phyloP scores from a whole-genome alignment of 768 basidiomycete species.

The Termitomyces sp. region DNA sequence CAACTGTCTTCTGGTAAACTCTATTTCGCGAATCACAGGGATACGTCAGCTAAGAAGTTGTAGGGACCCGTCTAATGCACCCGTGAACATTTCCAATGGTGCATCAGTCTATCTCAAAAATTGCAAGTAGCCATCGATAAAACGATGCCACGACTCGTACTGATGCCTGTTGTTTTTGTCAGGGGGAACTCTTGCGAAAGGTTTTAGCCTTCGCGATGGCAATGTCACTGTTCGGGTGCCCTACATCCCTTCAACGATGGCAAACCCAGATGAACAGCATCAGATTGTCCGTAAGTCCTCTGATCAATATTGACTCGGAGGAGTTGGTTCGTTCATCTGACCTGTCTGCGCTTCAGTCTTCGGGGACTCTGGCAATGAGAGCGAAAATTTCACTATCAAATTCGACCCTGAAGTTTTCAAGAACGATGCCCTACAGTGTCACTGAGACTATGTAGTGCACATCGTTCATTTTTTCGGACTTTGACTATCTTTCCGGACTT shows the following conservation, averaged over 20 bases:
- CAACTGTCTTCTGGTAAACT: constrained; percentile 27
- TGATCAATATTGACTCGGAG: too few species aligned
- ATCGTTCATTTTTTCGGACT: background rate
- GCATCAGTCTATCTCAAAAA: constrained; percentile 26
- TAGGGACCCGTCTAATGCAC: constrained; percentile 39
- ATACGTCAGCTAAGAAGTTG: background rate
- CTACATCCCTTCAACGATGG: constrained; percentile 23
- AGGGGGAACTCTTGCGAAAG: constrained; percentile 29
- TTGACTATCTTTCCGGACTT: background rate
- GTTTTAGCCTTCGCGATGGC: constrained; percentile 34
- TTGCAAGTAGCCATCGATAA: constrained; percentile 18
- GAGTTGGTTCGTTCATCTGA: background rate
- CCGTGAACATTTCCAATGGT: constrained; percentile 38
- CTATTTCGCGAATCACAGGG: background rate
- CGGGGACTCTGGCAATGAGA: constrained; percentile 46
- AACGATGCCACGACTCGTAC: background rate
- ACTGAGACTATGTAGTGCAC: too few species aligned
- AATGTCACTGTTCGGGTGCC: constrained; percentile 34
- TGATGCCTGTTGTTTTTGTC: background rate
- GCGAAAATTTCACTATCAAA: constrained; percentile 33
- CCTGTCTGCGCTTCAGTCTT: constrained; percentile 30
- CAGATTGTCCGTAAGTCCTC: constrained; percentile 37
- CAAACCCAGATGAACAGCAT: constrained; percentile 19
- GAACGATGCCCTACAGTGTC: background rate
- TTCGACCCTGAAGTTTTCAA: background rate